These are phyloP conservation scores for Solanum ossicruentum DNA, from an alignment of 257 asterid genomes.

Conservation along the genomic window DNA sequence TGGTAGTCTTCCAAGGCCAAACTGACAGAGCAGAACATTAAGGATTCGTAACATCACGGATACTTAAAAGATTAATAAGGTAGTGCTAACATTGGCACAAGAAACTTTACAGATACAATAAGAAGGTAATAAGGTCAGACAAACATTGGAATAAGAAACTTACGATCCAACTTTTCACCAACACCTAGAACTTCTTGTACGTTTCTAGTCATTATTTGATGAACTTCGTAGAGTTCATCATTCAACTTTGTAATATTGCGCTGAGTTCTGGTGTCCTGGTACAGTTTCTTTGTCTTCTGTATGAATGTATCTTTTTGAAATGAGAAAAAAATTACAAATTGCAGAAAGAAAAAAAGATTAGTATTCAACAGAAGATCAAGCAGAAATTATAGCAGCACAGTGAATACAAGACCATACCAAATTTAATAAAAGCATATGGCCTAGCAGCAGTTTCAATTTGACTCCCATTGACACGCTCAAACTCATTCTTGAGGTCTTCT, in stretches of 20 bases:
- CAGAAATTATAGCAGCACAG: neutral
- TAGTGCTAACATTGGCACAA: neutral
- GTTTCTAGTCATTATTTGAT: constrained; percentile 98
- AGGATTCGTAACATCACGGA: neutral
- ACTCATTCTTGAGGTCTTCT: constrained; percentile 50
- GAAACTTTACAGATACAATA: neutral
- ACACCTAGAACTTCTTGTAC: constrained; percentile 98
- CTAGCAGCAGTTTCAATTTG: constrained; percentile 98
- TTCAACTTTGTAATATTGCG: constrained; percentile 80
- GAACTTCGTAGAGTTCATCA: constrained; percentile 98
- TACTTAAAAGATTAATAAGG: neutral
- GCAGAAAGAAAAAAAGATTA: neutral
- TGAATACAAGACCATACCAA: constrained; percentile 36
- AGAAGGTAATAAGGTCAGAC: neutral
- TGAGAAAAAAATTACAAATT: constrained; percentile 3
- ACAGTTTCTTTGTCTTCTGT: constrained; percentile 81
- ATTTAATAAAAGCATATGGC: constrained; percentile 94
- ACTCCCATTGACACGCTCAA: constrained; percentile 70
- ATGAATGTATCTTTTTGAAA: constrained; percentile 63
- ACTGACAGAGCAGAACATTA: neutral
- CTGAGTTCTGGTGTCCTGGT: constrained; percentile 95
- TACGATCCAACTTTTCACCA: constrained; percentile 98
- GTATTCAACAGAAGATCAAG: neutral
- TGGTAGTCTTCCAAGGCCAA: neutral
- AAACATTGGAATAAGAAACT: constrained; percentile 18